Conservation (phyloP, 495 filamentous ascomycete species). For the Aspergillus hancockii region DNA sequence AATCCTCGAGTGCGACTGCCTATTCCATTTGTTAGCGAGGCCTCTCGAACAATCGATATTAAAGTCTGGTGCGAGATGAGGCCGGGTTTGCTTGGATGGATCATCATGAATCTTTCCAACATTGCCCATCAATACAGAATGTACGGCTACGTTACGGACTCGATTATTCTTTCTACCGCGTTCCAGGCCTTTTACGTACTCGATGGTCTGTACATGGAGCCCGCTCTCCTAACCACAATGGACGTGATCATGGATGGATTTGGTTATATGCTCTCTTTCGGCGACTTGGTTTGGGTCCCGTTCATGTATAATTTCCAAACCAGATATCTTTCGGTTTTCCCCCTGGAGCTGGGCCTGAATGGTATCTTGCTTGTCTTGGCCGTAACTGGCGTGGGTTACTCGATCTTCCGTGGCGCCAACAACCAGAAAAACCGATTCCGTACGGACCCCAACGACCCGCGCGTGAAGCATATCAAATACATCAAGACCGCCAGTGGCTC, state of each 20-base stretch:
- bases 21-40: conserved; percentile 59
- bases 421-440: conserved; percentile 94
- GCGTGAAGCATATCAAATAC: conserved; percentile 77
- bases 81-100: conserved; percentile 89
- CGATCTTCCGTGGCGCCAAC: conserved; percentile 89
- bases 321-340: conserved; percentile 85
- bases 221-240: conserved; percentile 91
- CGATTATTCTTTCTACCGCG: conserved; percentile 76
- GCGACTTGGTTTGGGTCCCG: conserved; percentile 91
- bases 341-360: conserved; percentile 67
- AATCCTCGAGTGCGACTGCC: conserved; percentile 86
- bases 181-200: conserved; percentile 85
- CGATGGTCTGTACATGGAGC: conserved; percentile 87
- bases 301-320: conserved; percentile 86
- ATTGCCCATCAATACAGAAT: conserved; percentile 83
- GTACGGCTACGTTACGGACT: conserved; percentile 82
- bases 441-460: conserved; percentile 80
- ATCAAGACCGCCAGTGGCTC: conserved; percentile 84
- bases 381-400: conserved; percentile 70
- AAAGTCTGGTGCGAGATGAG: conserved; percentile 89
- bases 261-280: conserved; percentile 95
- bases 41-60: conserved; percentile 71
- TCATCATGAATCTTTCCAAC: conserved; percentile 82
- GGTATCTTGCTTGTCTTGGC: conserved; percentile 63
- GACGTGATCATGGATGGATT: conserved; percentile 96